phyloP scores from a whole-genome alignment of 176 grass and related monocot species.

The Cenchrus americanus region DNA sequence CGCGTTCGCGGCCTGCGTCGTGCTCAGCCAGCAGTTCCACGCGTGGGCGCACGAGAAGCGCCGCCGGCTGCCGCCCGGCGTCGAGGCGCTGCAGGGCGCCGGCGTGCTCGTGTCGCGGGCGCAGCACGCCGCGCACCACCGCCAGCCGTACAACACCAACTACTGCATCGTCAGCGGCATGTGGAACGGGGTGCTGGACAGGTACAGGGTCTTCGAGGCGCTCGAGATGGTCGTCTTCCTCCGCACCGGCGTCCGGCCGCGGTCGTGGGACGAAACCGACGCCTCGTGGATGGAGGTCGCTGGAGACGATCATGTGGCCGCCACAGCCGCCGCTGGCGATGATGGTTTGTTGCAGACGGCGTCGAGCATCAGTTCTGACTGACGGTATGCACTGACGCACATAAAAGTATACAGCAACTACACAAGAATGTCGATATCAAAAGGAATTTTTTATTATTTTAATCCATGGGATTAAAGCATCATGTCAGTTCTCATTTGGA shows the following conservation, averaged over 20 bases:
- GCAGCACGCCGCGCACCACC: constrained; percentile 76
- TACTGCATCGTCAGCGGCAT: constrained; percentile 89
- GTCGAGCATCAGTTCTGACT: background rate
- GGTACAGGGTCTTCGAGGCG: constrained; percentile 71
- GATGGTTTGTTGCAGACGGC: constrained; percentile 9
- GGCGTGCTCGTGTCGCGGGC: constrained; percentile 81
- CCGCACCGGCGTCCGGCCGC: constrained; percentile 62
- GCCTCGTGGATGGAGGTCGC: constrained; percentile 64
- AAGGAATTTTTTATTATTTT: background rate
- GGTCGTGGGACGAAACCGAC: constrained; percentile 64
- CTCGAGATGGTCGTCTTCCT: constrained; percentile 82
- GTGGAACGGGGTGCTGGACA: constrained; percentile 71
- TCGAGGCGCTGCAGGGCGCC: constrained; percentile 64
- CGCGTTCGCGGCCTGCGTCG: constrained; percentile 60
- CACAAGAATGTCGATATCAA: background rate
- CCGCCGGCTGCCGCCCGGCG: constrained; percentile 52
- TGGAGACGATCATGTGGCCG: background rate
- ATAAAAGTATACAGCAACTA: background rate
- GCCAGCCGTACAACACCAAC: constrained; percentile 64
- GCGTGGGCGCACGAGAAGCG: constrained; percentile 82
- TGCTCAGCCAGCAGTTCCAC: constrained; percentile 96
- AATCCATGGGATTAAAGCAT: constrained; percentile 1
- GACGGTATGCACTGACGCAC: constrained; percentile 14
- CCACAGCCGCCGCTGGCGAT: background rate
- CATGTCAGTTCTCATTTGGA: background rate